Percentiles rank a stretch among this genome's conserved stretches.
These are phyloP conservation scores for Trebouxia sp. DNA, from an alignment of 139 green algal species.

Conservation along the genomic window DNA sequence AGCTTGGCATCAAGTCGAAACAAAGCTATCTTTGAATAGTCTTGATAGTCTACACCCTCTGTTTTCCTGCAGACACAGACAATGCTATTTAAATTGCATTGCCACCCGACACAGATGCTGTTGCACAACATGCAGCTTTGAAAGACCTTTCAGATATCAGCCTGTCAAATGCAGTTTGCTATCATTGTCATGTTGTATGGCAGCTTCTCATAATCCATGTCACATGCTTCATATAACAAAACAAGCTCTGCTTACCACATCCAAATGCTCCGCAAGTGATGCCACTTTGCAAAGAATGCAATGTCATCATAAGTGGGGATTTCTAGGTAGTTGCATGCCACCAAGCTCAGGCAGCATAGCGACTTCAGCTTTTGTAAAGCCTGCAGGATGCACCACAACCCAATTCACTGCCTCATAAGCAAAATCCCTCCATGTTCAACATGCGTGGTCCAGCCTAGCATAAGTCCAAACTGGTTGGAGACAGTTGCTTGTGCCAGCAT, in stretches of 20 bases:
- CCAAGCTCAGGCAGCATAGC: background rate
- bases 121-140: background rate
- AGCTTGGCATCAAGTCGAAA: background rate
- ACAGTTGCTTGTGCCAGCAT: no score
- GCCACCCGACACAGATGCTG: background rate
- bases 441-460: no score
- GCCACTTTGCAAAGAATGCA: constrained; percentile 21
- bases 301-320: background rate
- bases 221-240: background rate
- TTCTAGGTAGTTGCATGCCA: constrained; percentile 16
- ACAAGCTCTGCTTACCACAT: constrained; percentile 27
- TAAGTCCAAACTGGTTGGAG: no score
- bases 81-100: background rate
- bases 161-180: no score
- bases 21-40: background rate
- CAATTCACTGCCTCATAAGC: no score
- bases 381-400: no score
- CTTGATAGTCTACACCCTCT: constrained; percentile 7
- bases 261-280: background rate
- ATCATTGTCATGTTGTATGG: no score
- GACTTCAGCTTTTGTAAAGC: background rate
- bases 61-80: background rate
- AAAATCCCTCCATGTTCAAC: no score
- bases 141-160: background rate
- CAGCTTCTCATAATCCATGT: background rate